Evolutionary conservation across 169 alveolate species (phyloP), one percentile per base, ranked within the genome.

Genomic region (Babesia caballi): DNA sequence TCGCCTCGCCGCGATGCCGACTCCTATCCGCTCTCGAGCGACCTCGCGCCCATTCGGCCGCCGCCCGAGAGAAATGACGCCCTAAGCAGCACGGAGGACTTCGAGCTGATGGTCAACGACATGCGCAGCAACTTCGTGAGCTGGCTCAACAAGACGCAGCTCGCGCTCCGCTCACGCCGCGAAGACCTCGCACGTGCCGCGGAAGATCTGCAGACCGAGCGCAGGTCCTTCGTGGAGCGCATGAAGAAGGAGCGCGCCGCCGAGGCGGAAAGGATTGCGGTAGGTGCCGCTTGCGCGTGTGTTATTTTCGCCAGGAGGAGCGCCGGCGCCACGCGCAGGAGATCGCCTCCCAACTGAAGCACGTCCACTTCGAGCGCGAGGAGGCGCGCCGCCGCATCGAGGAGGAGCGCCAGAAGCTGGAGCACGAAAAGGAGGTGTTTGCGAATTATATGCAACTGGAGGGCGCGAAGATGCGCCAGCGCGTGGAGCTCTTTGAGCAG

Each of bases 61-160:
- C 32, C 56, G 21, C 41, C 50, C 7, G 70, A 49, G 17, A 30
- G 60, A 15, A 50, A 21, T 12, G 83, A 69, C 19, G 32, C 52
- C 35, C 56, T 60, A 3, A 25, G 54, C 51, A 46, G 50, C 3
- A 32, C 67, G 3, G 94, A 90, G 30, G 95, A 91, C 51, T 92
- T 92, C 60, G 96, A 92, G 66, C 71, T 61, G 17, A 88, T 92
- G 94, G 95, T 91, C n/a, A 86, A 91, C 47, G 96, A 92, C 82
- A 66, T 92, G 70, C 65, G 96, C 42, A 78, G 93, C 47, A 85
- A 93, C 19, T 92, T 92, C 85, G 78, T 89, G 5, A 61, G 89
- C 66, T 92, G 96, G 96, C 77, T 92, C 53, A 91, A 85, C 66
- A 91, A 92, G 67, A 84, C 95, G 2, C 94, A 92, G 41, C 73